Evolutionary conservation across 768 basidiomycete species (phyloP), one percentile per base, ranked within the genome.

Genomic region (Hygrophorus russula): DNA sequence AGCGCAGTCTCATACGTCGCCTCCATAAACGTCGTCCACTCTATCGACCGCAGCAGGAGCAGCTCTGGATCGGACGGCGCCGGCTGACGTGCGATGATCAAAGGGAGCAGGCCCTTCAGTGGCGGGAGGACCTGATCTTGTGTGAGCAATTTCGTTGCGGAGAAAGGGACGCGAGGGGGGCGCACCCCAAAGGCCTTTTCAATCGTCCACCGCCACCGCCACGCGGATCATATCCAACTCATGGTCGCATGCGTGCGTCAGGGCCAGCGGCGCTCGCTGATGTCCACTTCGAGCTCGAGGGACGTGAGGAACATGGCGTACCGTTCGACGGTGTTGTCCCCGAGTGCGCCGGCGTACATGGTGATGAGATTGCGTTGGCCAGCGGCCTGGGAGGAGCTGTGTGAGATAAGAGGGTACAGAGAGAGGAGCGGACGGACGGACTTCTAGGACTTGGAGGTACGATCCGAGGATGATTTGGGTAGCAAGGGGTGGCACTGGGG

Each of bases 291-390:
- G 13, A 86, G 69, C 35, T 75, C 82, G 13, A 87, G 70, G 0
- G 82, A 84, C 24, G 84, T 77, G 17, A 98, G 70, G 78, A 92
- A 97, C 52, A 82, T 66, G 0, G 92, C 91, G 52, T 97, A 98
- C 29, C 89, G 82, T 53, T 91, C 85, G 30, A 94, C 80, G 2
- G 91, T 91, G 49, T 90, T 89, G 53, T 89, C 82, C 5, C 91
- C 87, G 15, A 98, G 65, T 20, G 88, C 87, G 11, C 87, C 79
- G 5, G 91, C 91, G 58, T 99, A 98, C 69, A 96, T 77, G 0
- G 94, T 92, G 10, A 98, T 91, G 13, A 98, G 71, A 33, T 84
- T 78, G 28, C 87, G 73, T 60, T 92, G 71, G 13, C 84, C 86
- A 13, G 86, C 82, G 33, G 69, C 67, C 80, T 85, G 50, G 9